Evolutionary conservation across 306 rosid species (phyloP).

Genomic region (Acmispon strigosus): DNA sequence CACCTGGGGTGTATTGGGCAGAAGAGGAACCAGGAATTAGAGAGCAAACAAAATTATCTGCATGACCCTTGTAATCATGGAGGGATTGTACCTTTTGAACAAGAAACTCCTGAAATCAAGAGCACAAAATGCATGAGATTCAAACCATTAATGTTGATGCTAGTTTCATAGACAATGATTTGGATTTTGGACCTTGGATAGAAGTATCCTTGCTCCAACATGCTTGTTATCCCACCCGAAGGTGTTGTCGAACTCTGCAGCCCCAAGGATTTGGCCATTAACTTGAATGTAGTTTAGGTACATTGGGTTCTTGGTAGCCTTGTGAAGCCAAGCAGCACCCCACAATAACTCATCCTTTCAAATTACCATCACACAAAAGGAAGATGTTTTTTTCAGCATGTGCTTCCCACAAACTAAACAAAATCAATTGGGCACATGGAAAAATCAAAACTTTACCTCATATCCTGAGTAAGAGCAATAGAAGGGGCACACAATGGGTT

Average conservation of each 20-base stretch:
- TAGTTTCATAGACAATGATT: neutral
- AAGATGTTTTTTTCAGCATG: neutral
- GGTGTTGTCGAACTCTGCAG: constrained; percentile 73
- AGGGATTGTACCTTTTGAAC: constrained; percentile 66
- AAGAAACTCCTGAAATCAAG: constrained; percentile 59
- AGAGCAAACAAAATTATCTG: constrained; percentile 88
- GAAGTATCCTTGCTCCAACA: constrained; percentile 93
- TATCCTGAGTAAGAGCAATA: constrained; percentile 89
- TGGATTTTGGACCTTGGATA: constrained; percentile 68
- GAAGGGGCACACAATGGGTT: constrained; percentile 70
- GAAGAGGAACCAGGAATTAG: constrained; percentile 80
- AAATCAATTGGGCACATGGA: neutral
- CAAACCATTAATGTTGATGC: neutral
- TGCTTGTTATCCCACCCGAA: constrained; percentile 99
- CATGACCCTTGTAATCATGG: constrained; percentile 85
- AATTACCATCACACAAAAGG: neutral
- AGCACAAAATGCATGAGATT: neutral
- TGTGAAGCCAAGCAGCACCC: constrained; percentile 99
- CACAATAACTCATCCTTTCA: constrained; percentile 89
- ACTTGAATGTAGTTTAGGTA: constrained; percentile 79
- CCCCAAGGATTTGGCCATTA: constrained; percentile 84
- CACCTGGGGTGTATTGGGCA: constrained; percentile 85
- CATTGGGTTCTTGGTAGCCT: constrained; percentile 71
- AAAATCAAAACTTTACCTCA: constrained; percentile 41
- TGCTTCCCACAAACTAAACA: neutral